Conservation (phyloP, 1,284 basidiomycete species). For the Inonotus obliquus region DNA sequence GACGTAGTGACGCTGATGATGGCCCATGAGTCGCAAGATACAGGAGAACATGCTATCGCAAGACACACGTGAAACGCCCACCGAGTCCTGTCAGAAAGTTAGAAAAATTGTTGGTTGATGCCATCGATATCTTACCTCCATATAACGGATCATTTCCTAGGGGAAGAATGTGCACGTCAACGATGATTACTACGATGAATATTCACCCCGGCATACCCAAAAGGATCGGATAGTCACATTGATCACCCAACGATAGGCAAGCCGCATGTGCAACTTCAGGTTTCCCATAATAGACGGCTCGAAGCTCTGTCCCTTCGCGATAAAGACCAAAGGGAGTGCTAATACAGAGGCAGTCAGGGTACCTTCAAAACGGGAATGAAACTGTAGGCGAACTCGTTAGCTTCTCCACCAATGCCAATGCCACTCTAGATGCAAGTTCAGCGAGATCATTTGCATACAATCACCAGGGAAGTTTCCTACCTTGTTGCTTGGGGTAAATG, state of each 20-base stretch:
- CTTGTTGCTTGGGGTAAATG: conserved; percentile 71
- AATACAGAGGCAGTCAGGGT: background rate
- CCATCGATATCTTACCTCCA: conserved; percentile 49
- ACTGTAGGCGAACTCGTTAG: conserved; percentile 52
- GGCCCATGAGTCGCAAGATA: conserved; percentile 4
- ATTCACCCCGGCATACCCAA: conserved; percentile 44
- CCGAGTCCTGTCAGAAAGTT: conserved; percentile 53
- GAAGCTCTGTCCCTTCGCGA: conserved; percentile 72
- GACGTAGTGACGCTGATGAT: conserved; percentile 67
- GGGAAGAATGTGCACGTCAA: conserved; percentile 6
- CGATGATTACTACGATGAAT: background rate
- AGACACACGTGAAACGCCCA: conserved; percentile 73
- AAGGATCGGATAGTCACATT: conserved; percentile 76
- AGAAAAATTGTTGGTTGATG: background rate
- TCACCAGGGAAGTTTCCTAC: conserved; percentile 30
- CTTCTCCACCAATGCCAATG: conserved; percentile 62
- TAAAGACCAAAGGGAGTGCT: conserved; percentile 79
- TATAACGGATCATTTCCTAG: conserved; percentile 78
- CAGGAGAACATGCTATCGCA: background rate
- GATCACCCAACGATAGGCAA: conserved; percentile 56
- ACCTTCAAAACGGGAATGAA: background rate
- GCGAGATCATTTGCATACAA: conserved; percentile 8
- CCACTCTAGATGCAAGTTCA: conserved; percentile 51
- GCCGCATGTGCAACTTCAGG: conserved; percentile 64
- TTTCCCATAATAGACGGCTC: conserved; percentile 71